A percentile compares a stretch with the other conserved stretches of the same genome.
phyloP scores from a whole-genome alignment of 129 eudicot species.

The Flaveria robusta region DNA sequence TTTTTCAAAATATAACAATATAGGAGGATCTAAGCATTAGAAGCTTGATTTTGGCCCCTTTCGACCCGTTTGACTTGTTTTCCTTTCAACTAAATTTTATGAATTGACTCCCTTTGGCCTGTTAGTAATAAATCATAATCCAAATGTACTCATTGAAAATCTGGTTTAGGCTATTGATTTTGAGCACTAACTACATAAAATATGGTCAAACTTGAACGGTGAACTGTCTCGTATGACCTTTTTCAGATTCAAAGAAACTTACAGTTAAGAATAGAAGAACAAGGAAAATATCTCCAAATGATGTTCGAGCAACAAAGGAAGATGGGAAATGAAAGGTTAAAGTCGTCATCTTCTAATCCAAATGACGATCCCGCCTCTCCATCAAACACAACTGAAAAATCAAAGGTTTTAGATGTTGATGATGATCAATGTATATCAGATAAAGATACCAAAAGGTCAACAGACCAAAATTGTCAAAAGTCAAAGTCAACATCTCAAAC shows the following conservation, averaged over 20 bases:
- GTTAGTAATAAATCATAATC: background rate
- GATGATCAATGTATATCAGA: conserved; percentile 34
- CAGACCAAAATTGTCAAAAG: conserved; percentile 23
- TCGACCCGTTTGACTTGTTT: background rate
- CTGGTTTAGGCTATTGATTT: background rate
- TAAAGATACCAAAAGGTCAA: conserved; percentile 15
- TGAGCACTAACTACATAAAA: background rate
- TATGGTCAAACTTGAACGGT: background rate
- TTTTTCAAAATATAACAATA: background rate
- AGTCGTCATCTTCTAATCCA: conserved; percentile 45
- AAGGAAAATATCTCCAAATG: conserved; percentile 75
- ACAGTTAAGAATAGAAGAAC: conserved; percentile 88
- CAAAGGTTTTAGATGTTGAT: conserved; percentile 27
- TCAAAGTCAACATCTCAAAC: conserved; percentile 34
- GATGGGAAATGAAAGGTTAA: conserved; percentile 57
- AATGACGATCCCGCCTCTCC: conserved; percentile 33
- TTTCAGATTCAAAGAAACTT: conserved; percentile 72
- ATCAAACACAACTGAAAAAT: conserved; percentile 25
- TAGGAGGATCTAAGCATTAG: background rate
- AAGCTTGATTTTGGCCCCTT: background rate
- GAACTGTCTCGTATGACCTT: background rate
- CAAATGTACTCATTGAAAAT: background rate
- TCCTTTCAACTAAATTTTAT: background rate
- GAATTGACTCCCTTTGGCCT: background rate
- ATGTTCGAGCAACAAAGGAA: conserved; percentile 81